Conservation (phyloP, 192 early-diverging fungal genomes). For the Coemansia interrupta region DNA sequence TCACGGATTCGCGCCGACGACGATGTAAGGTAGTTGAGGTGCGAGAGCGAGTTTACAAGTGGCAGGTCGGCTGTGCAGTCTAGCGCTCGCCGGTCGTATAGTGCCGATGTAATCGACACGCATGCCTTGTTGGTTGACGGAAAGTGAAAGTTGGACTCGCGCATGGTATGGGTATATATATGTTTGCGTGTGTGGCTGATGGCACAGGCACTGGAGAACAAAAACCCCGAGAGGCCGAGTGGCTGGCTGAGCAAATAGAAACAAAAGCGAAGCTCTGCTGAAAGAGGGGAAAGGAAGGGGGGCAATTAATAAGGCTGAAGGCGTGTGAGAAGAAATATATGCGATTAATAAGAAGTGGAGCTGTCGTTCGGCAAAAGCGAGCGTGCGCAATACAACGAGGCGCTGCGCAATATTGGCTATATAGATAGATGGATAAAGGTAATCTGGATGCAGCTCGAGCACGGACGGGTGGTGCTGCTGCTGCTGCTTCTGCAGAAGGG, state of each 20-base stretch:
- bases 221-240: neutral
- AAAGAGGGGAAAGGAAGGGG: conserved; percentile 7
- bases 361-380: too few relatives aligned
- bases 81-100: conserved; percentile 95
- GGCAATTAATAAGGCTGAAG: conserved; percentile 11
- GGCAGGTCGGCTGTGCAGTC: conserved; percentile 83
- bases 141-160: conserved; percentile 79
- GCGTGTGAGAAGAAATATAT: too few relatives aligned
- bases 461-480: too few relatives aligned
- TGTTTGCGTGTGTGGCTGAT: neutral
- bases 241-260: conserved; percentile 11
- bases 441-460: too few relatives aligned
- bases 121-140: conserved; percentile 75
- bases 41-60: conserved; percentile 82
- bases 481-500: too few relatives aligned
- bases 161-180: conserved; percentile 52
- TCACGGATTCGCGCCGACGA: conserved; percentile 76
- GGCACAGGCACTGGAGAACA: neutral
- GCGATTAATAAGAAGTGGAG: too few relatives aligned
- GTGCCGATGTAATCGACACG: conserved; percentile 70
- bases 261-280: neutral
- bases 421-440: too few relatives aligned
- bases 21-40: conserved; percentile 82
- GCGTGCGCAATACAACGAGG: too few relatives aligned
- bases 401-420: too few relatives aligned